Percentiles rank a stretch among this genome's conserved stretches.
phyloP scores from a whole-genome alignment of 257 asterid genomes.

The Lycium barbarum region DNA sequence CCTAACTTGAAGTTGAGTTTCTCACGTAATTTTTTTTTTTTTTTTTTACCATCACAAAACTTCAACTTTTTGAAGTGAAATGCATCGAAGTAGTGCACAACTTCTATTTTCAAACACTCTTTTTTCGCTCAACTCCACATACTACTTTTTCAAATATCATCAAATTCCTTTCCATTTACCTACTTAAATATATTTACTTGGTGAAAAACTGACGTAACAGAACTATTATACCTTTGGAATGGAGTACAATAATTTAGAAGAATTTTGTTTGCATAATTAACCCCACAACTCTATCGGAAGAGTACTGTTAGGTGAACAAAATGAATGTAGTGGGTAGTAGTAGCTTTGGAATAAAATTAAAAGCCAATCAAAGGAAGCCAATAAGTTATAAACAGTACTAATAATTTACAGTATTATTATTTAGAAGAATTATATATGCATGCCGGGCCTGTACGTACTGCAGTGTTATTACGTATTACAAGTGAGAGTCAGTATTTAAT shows the following conservation, averaged over 20 bases:
- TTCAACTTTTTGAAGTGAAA: too few species aligned
- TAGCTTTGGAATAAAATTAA: neutral
- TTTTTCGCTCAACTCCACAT: too few species aligned
- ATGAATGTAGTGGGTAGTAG: neutral
- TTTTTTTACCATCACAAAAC: too few species aligned
- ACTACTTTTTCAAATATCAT: too few species aligned
- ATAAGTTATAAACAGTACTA: neutral
- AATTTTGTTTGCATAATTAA: neutral
- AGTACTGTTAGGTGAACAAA: conserved; percentile 27
- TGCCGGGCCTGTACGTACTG: neutral
- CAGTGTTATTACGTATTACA: neutral
- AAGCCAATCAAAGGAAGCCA: neutral
- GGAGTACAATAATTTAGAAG: neutral
- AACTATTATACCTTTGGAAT: neutral
- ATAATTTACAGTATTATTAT: neutral
- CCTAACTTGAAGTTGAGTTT: too few species aligned
- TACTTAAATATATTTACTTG: too few species aligned
- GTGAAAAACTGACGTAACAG: too few species aligned
- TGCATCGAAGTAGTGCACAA: too few species aligned
- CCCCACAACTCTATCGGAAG: neutral
- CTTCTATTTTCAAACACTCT: too few species aligned
- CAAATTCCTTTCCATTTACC: too few species aligned
- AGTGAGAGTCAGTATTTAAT: conserved; percentile 21
- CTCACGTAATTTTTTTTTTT: too few species aligned
- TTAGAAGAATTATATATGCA: neutral